phyloP scores from a whole-genome alignment of 1,139 yeast genomes.

The Pichia sp. region DNA sequence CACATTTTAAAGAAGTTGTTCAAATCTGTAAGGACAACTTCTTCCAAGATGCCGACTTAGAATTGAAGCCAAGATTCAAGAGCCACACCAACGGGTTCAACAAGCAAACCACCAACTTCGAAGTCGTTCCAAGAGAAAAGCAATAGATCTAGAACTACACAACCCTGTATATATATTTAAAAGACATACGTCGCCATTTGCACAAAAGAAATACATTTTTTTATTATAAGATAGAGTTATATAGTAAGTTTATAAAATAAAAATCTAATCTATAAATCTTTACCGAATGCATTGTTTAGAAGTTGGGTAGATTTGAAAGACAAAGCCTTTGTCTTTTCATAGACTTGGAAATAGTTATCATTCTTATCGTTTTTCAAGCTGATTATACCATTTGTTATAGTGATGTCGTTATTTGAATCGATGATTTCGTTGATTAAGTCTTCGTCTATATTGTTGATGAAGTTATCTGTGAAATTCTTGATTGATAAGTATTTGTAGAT shows the following conservation, averaged over 20 bases:
- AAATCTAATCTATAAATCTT: conserved; percentile 5
- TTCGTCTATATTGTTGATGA: conserved; percentile 14
- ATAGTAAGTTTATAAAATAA: background rate
- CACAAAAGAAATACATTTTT: too few species aligned
- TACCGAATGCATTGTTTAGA: conserved; percentile 37
- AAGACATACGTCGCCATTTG: too few species aligned
- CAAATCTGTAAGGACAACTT: conserved; percentile 61
- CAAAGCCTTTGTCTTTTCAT: conserved; percentile 59
- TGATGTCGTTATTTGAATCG: conserved; percentile 11
- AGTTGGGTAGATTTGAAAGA: conserved; percentile 56
- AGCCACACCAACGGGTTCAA: conserved; percentile 30
- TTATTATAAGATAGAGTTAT: too few species aligned
- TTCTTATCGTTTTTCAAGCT: conserved; percentile 47
- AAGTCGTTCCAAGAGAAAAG: conserved; percentile 31
- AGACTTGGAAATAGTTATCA: conserved; percentile 53
- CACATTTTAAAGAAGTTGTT: conserved; percentile 58
- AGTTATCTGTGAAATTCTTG: conserved; percentile 18
- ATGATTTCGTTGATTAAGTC: conserved; percentile 11
- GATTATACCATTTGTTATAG: conserved; percentile 26
- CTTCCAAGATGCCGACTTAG: conserved; percentile 35
- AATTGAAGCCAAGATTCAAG: conserved; percentile 32
- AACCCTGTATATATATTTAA: too few species aligned
- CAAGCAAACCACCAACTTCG: conserved; percentile 28
- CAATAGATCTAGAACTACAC: background rate
- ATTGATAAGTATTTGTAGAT: conserved; percentile 24